Percentiles rank a stretch among this genome's conserved stretches.
These are phyloP conservation scores for Colletotrichum chlorophyti DNA, from an alignment of 2,329 filamentous ascomycete species.

Conservation along the genomic window DNA sequence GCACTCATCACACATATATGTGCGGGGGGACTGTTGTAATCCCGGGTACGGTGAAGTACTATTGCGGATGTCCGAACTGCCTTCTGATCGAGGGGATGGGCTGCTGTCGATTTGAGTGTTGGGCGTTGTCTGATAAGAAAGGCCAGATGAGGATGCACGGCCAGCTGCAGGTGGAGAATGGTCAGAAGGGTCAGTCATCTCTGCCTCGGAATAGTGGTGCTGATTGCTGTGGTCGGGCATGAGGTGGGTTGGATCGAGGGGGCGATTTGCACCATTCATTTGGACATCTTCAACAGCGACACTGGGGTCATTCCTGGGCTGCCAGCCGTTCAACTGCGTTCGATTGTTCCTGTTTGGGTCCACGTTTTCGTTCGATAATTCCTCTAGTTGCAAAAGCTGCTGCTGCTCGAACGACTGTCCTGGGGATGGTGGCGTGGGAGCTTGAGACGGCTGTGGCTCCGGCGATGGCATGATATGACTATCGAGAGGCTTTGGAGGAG, in stretches of 20 bases:
- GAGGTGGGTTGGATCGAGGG: constrained; percentile 16
- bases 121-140: constrained; percentile 52
- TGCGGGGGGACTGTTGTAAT: constrained; percentile 33
- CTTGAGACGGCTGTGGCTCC: constrained; percentile 36
- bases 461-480: constrained; percentile 26
- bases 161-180: constrained; percentile 49
- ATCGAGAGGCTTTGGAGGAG: constrained; percentile 31
- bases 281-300: background rate
- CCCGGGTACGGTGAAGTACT: constrained; percentile 42
- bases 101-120: constrained; percentile 51
- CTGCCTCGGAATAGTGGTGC: constrained; percentile 28
- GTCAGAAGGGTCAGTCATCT: constrained; percentile 43
- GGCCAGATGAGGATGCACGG: constrained; percentile 46
- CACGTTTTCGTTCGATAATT: background rate
- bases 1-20: constrained; percentile 49
- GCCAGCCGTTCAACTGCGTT: background rate
- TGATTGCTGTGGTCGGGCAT: constrained; percentile 19
- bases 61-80: constrained; percentile 43
- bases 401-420: constrained; percentile 13
- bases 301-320: background rate
- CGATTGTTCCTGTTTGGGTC: background rate
- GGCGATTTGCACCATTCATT: constrained; percentile 6
- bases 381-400: constrained; percentile 10
- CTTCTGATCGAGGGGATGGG: constrained; percentile 47
- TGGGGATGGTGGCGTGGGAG: constrained; percentile 31